Evolutionary conservation across 2,329 filamentous ascomycete species (phyloP), one percentile per base, ranked within the genome.

Genomic region (Fusarium sp.): DNA sequence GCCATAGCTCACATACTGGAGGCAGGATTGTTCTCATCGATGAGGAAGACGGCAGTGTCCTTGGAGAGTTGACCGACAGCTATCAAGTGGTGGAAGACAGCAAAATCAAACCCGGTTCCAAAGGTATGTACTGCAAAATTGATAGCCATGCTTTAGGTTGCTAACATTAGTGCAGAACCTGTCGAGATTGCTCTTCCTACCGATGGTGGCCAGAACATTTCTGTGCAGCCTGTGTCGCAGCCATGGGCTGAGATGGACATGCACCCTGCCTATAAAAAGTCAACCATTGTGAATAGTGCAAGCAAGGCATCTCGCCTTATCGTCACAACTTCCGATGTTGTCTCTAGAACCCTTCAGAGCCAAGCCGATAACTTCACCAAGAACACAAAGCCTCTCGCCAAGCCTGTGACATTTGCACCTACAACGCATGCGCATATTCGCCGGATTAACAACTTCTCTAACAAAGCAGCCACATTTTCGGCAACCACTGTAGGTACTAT

Each of bases 1-100:
- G 88, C 76, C 86, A 88, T 59, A 91, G 89, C 77, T 85, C 86
- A 8, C 64, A 79, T 35, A 33, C 67, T 21, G 81, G 78, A 40
- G 94, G 95, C 21, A 91, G 96, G 81, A 96, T 98, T 76, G 96
- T 99, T 9, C 88, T 99, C 15, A 87, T 99, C 21, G 95, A 99
- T 79, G 96, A 99, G 82, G 96, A 98, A 80, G 93, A 99, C 83
- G 96, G 96, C 59, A 97, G 94, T 77, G 93, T 99, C 13, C 93
- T 99, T 33, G 96, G 96, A 50, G 96, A 99, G 84, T 85, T 99
- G 70, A 91, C 93, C 65, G 93, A 96, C 65, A 93, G 92, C 23
- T 96, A 94, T 78, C 87, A 95, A 73, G 88, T 97, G 23, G 87
- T 96, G 21, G 95, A 98, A 79, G 90, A 95, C 73, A 86, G 89